phyloP scores from a whole-genome alignment of 2,329 filamentous ascomycete species.

The Ceratocystis ficicola region DNA sequence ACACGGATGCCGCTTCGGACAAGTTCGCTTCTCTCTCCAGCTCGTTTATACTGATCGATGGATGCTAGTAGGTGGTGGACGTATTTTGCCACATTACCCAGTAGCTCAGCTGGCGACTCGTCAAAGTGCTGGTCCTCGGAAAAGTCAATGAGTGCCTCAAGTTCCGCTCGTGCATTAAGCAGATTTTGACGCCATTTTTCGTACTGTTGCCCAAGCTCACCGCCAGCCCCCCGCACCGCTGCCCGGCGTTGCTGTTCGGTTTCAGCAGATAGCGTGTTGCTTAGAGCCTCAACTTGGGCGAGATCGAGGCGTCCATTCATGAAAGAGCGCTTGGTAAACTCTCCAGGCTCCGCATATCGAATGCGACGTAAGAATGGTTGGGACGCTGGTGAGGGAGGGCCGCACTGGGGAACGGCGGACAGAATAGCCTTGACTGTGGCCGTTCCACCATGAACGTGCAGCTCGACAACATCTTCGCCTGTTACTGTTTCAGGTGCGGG shows the following conservation, averaged over 20 bases:
- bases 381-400: conserved; percentile 19
- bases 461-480: conserved; percentile 80
- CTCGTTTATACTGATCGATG: conserved; percentile 58
- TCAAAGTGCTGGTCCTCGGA: conserved; percentile 96
- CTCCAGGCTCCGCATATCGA: conserved; percentile 84
- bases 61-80: conserved; percentile 48
- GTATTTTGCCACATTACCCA: conserved; percentile 55
- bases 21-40: conserved; percentile 71
- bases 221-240: conserved; percentile 66
- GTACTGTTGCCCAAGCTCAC: conserved; percentile 60
- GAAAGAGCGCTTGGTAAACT: conserved; percentile 90
- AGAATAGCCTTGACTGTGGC: conserved; percentile 83
- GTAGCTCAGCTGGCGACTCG: conserved; percentile 62
- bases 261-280: conserved; percentile 52
- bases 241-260: conserved; percentile 89
- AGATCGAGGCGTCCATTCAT: conserved; percentile 75
- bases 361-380: conserved; percentile 32
- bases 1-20: conserved; percentile 75
- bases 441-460: conserved; percentile 86
- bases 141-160: conserved; percentile 95
- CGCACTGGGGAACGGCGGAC: conserved; percentile 54
- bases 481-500: conserved; percentile 72
- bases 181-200: conserved; percentile 69
- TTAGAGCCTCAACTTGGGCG: conserved; percentile 62
- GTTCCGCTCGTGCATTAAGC: conserved; percentile 70